Conservation (phyloP, 805 yeast species). For the Sugiyamaella marilandica region DNA sequence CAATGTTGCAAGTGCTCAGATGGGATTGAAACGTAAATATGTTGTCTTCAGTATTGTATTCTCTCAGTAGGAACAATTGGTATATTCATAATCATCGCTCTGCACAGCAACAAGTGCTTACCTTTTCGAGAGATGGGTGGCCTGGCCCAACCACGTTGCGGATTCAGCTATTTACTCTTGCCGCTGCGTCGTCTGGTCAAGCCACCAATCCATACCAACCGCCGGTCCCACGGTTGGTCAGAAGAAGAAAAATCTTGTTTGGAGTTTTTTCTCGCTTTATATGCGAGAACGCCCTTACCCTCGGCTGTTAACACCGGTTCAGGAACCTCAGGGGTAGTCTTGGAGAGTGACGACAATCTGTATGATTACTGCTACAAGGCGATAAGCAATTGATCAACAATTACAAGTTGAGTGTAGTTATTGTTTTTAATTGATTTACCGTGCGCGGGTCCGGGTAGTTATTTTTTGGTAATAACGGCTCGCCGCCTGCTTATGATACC, state of each 20-base stretch:
- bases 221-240: neutral
- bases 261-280: neutral
- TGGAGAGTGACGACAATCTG: no score
- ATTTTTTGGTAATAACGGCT: no score
- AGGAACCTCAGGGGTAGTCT: no score
- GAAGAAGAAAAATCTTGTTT: neutral
- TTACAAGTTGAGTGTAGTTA: no score
- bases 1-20: constrained; percentile 22
- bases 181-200: neutral
- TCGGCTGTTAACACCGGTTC: neutral
- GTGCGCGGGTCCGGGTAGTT: no score
- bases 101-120: neutral
- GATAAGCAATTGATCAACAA: no score
- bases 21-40: constrained; percentile 26
- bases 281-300: neutral
- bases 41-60: constrained; percentile 19
- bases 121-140: neutral
- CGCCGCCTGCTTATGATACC: no score
- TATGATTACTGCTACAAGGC: no score
- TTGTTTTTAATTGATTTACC: no score
- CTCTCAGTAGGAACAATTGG: constrained; percentile 37
- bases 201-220: neutral
- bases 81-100: constrained; percentile 28
- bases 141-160: neutral
- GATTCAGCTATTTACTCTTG: no score